Conservation (phyloP, 208 protist genomes). For the Naegleria gruberi region DNA sequence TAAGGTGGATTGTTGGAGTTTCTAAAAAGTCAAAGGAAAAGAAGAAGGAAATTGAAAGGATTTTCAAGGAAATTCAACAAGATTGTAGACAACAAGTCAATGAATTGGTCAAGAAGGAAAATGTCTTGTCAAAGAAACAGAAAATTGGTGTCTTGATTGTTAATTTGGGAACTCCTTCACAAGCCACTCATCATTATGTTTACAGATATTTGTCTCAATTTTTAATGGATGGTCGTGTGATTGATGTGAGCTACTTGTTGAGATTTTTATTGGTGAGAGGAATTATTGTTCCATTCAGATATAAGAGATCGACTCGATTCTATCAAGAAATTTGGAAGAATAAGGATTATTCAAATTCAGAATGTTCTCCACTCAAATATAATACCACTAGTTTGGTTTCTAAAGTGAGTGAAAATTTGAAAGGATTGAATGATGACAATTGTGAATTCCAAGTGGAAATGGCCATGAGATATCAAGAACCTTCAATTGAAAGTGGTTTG, state of each 20-base stretch:
- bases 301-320: not conserved
- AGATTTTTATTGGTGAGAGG: not conserved
- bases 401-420: not conserved
- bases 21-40: too few relatives aligned
- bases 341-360: not conserved
- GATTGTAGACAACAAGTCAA: too few relatives aligned
- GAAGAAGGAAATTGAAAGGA: too few relatives aligned
- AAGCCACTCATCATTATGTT: not conserved
- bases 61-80: too few relatives aligned
- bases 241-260: not conserved
- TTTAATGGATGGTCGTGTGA: not conserved
- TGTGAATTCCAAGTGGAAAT: not conserved
- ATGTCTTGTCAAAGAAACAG: not conserved
- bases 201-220: not conserved
- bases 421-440: not conserved
- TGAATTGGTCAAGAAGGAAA: too few relatives aligned
- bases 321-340: not conserved
- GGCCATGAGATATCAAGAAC: not conserved
- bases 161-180: not conserved
- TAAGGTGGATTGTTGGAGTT: too few relatives aligned
- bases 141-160: not conserved
- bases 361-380: not conserved
- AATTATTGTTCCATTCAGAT: not conserved
- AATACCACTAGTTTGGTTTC: not conserved
- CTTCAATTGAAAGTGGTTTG: not conserved